Percentiles rank a stretch among this genome's conserved stretches.
These are phyloP conservation scores for Globisporangium nagaii DNA, from an alignment of 352 stramenopile genomes.

Conservation along the genomic window DNA sequence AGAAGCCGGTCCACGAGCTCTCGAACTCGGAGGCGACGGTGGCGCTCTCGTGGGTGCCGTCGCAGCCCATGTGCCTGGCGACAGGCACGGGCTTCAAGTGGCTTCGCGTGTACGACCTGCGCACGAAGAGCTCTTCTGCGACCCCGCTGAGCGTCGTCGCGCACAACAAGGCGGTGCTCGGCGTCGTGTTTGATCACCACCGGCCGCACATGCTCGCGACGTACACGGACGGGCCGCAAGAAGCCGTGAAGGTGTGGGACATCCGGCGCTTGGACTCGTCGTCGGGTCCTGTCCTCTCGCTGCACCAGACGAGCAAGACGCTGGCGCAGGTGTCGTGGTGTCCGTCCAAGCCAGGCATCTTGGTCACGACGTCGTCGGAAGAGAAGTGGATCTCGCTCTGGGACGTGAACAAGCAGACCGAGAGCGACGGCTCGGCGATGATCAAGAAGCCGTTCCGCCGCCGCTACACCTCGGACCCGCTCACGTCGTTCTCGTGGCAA, in stretches of 20 bases:
- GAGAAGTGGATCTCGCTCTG: constrained; percentile 84
- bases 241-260: constrained; percentile 85
- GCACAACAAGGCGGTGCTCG: constrained; percentile 80
- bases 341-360: constrained; percentile 71
- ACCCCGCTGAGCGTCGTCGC: constrained; percentile 77
- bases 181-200: constrained; percentile 78
- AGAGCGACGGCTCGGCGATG: constrained; percentile 27
- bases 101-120: constrained; percentile 80
- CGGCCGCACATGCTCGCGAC: constrained; percentile 78
- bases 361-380: constrained; percentile 70
- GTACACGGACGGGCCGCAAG: constrained; percentile 77
- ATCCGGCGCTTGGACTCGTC: constrained; percentile 75
- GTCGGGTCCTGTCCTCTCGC: constrained; percentile 52
- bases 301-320: constrained; percentile 70
- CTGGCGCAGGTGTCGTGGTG: constrained; percentile 80
- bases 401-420: constrained; percentile 69
- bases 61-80: constrained; percentile 71
- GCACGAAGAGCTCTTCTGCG: constrained; percentile 28
- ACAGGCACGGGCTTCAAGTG: constrained; percentile 87
- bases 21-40: constrained; percentile 82
- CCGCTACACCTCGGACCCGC: constrained; percentile 70
- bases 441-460: constrained; percentile 74
- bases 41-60: constrained; percentile 78
- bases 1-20: constrained; percentile 72
- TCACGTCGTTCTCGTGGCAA: constrained; percentile 82